These are phyloP conservation scores for Starmerella gropengiesseri DNA, from an alignment of 805 yeast genomes.

Conservation along the genomic window DNA sequence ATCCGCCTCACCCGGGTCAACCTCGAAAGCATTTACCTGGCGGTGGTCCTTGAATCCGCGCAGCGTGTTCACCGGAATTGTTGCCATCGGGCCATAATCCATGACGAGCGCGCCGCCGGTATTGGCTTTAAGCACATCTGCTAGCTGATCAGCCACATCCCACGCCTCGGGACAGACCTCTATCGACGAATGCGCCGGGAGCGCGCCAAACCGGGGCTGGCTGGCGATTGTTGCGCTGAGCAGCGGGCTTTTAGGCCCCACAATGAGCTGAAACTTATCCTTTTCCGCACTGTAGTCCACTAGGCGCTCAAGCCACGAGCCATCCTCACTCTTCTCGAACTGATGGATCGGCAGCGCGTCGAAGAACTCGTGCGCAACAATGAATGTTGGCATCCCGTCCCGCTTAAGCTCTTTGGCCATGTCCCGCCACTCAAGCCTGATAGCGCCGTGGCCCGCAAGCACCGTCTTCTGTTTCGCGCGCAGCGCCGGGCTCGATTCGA, in stretches of 20 bases:
- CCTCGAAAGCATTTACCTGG: slow-evolving; percentile 61
- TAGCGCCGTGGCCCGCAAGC: slow-evolving; percentile 44
- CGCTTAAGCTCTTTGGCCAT: slow-evolving; percentile 28
- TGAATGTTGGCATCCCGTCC: slow-evolving; percentile 41
- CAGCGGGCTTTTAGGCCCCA: slow-evolving; percentile 10
- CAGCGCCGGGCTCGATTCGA: slow-evolving; percentile 63
- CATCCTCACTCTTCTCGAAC: slow-evolving; percentile 42
- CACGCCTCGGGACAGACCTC: slow-evolving; percentile 71
- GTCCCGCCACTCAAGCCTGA: slow-evolving; percentile 34
- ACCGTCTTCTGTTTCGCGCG: slow-evolving; percentile 42
- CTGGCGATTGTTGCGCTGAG: slow-evolving; percentile 16
- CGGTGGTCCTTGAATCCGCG: slow-evolving; percentile 65
- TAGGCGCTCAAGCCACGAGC: slow-evolving; percentile 63
- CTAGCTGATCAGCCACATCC: slow-evolving; percentile 44
- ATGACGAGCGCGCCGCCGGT: slow-evolving; percentile 58
- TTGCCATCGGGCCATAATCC: slow-evolving; percentile 62
- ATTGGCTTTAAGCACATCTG: slow-evolving; percentile 33
- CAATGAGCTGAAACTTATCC: slow-evolving; percentile 16
- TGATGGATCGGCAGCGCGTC: slow-evolving; percentile 75
- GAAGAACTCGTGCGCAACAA: slow-evolving; percentile 76
- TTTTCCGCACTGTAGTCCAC: slow-evolving; percentile 41
- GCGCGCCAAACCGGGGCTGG: slow-evolving; percentile 37
- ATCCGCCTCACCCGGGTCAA: slow-evolving; percentile 68
- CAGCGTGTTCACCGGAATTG: slow-evolving; percentile 59
- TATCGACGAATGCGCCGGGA: slow-evolving; percentile 47